phyloP scores from a whole-genome alignment of 352 stramenopile species.

The Phytophthora gonapodyides region DNA sequence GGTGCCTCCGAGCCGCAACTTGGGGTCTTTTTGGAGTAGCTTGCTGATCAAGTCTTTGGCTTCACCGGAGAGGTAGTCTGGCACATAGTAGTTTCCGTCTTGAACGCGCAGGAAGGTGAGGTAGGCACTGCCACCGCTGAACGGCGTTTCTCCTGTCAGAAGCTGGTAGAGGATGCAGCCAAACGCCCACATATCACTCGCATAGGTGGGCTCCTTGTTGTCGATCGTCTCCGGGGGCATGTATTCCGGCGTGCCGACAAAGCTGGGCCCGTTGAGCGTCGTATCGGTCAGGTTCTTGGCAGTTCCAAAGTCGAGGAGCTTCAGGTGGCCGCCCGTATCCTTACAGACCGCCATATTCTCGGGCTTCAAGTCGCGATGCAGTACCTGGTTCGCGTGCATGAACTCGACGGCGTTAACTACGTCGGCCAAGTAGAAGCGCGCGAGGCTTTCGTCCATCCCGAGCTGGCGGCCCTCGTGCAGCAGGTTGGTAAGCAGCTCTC shows the following conservation, averaged over 20 bases:
- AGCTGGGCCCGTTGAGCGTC: slow-evolving; percentile 80
- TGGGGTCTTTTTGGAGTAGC: slow-evolving; percentile 56
- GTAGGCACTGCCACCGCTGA: slow-evolving; percentile 77
- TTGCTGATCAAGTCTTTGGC: slow-evolving; percentile 68
- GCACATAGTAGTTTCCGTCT: slow-evolving; percentile 58
- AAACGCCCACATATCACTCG: slow-evolving; percentile 78
- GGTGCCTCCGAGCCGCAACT: slow-evolving; percentile 34
- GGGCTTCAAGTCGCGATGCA: slow-evolving; percentile 95
- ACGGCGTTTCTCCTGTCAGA: slow-evolving; percentile 79
- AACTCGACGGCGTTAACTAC: slow-evolving; percentile 93
- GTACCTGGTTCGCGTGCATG: slow-evolving; percentile 91
- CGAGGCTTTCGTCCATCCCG: slow-evolving; percentile 75
- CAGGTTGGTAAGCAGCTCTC: slow-evolving; percentile 93
- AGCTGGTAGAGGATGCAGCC: slow-evolving; percentile 83
- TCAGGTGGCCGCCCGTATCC: slow-evolving; percentile 55
- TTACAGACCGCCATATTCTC: slow-evolving; percentile 95
- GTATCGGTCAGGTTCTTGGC: slow-evolving; percentile 70
- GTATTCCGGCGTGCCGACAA: slow-evolving; percentile 90
- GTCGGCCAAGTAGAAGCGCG: slow-evolving; percentile 88
- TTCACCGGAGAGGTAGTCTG: slow-evolving; percentile 62
- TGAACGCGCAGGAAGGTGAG: slow-evolving; percentile 81
- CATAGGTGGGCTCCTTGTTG: slow-evolving; percentile 67
- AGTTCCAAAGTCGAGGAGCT: slow-evolving; percentile 86
- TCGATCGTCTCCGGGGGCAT: slow-evolving; percentile 88
- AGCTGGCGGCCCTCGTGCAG: slow-evolving; percentile 80